A percentile compares a stretch with the other conserved stretches of the same genome.
Evolutionary conservation across 768 basidiomycete species (phyloP).

Genomic region (Podaxis sp.): DNA sequence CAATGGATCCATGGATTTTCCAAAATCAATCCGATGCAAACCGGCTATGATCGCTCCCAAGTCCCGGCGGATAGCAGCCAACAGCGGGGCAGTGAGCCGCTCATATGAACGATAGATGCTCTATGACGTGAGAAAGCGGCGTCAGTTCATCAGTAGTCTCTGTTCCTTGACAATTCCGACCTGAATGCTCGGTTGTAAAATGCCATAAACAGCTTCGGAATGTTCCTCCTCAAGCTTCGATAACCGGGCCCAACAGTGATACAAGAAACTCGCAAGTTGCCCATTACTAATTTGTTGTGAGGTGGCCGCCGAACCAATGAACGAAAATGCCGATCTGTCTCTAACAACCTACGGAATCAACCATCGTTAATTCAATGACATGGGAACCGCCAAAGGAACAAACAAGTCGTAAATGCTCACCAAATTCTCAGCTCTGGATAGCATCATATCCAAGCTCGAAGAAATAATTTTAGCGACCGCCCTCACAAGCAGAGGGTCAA

Average conservation of each 20-base stretch:
- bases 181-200: constrained; percentile 55
- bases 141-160: not conserved
- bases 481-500: constrained; percentile 85
- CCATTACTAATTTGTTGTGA: constrained; percentile 78
- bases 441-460: constrained; percentile 66
- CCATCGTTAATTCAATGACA: constrained; percentile 4
- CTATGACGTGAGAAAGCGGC: constrained; percentile 28
- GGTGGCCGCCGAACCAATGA: constrained; percentile 77
- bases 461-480: constrained; percentile 75
- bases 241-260: constrained; percentile 71
- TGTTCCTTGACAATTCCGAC: constrained; percentile 36
- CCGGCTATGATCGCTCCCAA: constrained; percentile 74
- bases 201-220: constrained; percentile 49
- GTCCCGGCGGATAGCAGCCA: constrained; percentile 75
- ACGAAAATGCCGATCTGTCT: constrained; percentile 74
- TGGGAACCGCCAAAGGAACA: not conserved
- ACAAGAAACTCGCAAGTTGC: constrained; percentile 74
- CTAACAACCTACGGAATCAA: constrained; percentile 51
- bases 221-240: constrained; percentile 69
- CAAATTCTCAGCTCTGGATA: constrained; percentile 61
- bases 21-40: constrained; percentile 84
- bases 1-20: constrained; percentile 65
- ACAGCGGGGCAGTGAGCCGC: constrained; percentile 58
- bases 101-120: constrained; percentile 51
- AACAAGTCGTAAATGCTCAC: constrained; percentile 42